phyloP scores from a whole-genome alignment of 495 filamentous ascomycete genomes.

The Daldinia decipiens region DNA sequence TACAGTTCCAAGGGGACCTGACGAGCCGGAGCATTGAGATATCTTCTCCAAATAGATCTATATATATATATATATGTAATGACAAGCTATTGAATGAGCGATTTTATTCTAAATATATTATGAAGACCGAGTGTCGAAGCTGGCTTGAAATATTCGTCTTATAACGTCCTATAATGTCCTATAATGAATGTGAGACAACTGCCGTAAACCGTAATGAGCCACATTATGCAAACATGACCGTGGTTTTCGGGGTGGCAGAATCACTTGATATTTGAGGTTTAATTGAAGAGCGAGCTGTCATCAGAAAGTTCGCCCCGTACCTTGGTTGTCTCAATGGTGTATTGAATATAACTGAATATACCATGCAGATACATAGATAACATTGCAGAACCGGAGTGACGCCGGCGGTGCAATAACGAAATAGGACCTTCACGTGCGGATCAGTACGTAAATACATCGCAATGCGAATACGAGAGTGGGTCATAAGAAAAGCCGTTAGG shows the following conservation, averaged over 20 bases:
- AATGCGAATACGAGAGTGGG: conserved; percentile 41
- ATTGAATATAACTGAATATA: background rate
- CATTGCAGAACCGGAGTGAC: background rate
- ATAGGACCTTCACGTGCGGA: background rate
- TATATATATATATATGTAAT: conserved; percentile 8
- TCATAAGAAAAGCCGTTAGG: background rate
- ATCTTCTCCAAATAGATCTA: conserved; percentile 3
- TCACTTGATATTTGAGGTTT: conserved; percentile 9
- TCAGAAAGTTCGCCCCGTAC: conserved; percentile 10
- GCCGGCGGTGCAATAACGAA: background rate
- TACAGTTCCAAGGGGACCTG: conserved; percentile 53
- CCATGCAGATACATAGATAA: no score
- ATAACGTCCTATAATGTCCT: background rate
- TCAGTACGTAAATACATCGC: background rate
- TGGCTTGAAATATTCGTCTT: background rate
- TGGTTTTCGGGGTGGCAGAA: conserved; percentile 9
- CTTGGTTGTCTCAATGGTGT: conserved; percentile 10
- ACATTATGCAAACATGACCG: conserved; percentile 3
- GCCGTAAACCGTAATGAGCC: conserved; percentile 10
- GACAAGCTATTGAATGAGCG: background rate
- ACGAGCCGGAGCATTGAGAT: conserved; percentile 44
- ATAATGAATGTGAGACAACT: conserved; percentile 18
- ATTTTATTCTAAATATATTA: background rate
- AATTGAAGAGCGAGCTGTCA: conserved; percentile 28
- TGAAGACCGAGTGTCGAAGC: background rate